Conservation (phyloP, 176 grass and related monocot species). For the Calamus simplicifolius region DNA sequence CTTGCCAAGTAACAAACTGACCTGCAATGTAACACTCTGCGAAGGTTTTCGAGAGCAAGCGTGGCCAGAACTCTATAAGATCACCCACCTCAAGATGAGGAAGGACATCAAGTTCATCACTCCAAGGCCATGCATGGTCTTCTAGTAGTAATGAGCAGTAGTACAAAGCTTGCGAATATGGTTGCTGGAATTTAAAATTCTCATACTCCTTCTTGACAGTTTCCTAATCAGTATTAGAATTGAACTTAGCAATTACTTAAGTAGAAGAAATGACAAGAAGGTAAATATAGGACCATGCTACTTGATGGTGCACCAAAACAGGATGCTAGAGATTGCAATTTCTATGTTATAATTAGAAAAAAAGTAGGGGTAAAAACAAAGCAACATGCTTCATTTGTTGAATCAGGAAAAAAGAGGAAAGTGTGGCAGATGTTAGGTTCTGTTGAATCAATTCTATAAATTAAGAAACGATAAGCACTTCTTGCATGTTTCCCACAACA, state of each 20-base stretch:
- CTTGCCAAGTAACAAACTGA: slow-evolving; percentile 27
- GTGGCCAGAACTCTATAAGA: slow-evolving; percentile 48
- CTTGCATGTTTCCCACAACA: too few relatives aligned
- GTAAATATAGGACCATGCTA: too few relatives aligned
- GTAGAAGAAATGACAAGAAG: too few relatives aligned
- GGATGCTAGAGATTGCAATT: too few relatives aligned
- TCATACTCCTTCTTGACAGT: slow-evolving; percentile 61
- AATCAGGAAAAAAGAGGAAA: too few relatives aligned
- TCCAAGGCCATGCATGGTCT: slow-evolving; percentile 71
- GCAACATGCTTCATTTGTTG: too few relatives aligned
- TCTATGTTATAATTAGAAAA: too few relatives aligned
- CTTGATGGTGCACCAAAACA: too few relatives aligned
- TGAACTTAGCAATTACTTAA: not conserved
- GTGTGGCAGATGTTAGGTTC: too few relatives aligned
- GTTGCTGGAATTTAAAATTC: slow-evolving; percentile 80
- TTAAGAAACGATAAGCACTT: too few relatives aligned
- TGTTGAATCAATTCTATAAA: too few relatives aligned
- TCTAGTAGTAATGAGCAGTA: slow-evolving; percentile 68
- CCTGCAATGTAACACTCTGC: slow-evolving; percentile 81
- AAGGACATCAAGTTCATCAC: slow-evolving; percentile 74
- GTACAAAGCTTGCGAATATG: slow-evolving; percentile 67
- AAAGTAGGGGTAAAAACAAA: too few relatives aligned
- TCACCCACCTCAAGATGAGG: slow-evolving; percentile 49
- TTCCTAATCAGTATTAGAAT: slow-evolving; percentile 53
- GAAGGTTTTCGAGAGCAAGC: slow-evolving; percentile 62